Percentiles rank a stretch among this genome's conserved stretches.
Conservation (phyloP, 2,329 filamentous ascomycete genomes). For the Trichoderma semiorbis region DNA sequence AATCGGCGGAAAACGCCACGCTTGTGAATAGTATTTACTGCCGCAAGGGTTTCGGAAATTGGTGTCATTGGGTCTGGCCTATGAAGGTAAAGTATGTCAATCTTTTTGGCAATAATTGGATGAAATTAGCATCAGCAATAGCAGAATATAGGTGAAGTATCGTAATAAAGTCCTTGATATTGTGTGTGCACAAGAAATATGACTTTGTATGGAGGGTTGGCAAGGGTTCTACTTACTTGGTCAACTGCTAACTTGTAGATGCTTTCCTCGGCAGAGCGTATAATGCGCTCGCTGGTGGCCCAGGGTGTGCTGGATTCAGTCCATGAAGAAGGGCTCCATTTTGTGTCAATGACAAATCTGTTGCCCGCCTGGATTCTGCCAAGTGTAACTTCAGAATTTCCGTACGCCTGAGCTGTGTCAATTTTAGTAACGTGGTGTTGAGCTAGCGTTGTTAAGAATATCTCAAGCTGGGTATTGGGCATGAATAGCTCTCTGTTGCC, state of each 20-base stretch:
- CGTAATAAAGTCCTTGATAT: background rate
- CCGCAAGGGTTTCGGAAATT: slow-evolving; percentile 19
- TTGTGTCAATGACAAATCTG: slow-evolving; percentile 21
- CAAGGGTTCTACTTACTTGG: slow-evolving; percentile 5
- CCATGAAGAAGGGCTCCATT: slow-evolving; percentile 22
- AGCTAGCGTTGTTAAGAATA: slow-evolving; percentile 1
- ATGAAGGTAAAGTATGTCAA: slow-evolving; percentile 21
- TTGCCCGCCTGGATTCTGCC: slow-evolving; percentile 16
- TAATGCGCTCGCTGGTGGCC: slow-evolving; percentile 8
- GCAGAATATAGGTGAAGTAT: background rate
- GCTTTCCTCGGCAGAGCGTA: slow-evolving; percentile 18
- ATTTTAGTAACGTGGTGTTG: slow-evolving; percentile 18
- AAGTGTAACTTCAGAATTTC: slow-evolving; percentile 19
- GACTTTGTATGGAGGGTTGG: background rate
- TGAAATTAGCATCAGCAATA: background rate
- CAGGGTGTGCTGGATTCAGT: background rate
- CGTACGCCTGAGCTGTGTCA: slow-evolving; percentile 21
- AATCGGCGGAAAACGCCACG: slow-evolving; percentile 19
- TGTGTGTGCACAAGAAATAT: background rate
- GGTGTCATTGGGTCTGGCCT: slow-evolving; percentile 19
- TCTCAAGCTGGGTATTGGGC: slow-evolving; percentile 2
- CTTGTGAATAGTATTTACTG: slow-evolving; percentile 18
- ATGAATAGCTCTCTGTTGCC: slow-evolving; percentile 20
- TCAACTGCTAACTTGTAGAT: slow-evolving; percentile 16
- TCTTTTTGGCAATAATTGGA: slow-evolving; percentile 5